phyloP scores from a whole-genome alignment of 768 basidiomycete species.

The Amanita muscaria region DNA sequence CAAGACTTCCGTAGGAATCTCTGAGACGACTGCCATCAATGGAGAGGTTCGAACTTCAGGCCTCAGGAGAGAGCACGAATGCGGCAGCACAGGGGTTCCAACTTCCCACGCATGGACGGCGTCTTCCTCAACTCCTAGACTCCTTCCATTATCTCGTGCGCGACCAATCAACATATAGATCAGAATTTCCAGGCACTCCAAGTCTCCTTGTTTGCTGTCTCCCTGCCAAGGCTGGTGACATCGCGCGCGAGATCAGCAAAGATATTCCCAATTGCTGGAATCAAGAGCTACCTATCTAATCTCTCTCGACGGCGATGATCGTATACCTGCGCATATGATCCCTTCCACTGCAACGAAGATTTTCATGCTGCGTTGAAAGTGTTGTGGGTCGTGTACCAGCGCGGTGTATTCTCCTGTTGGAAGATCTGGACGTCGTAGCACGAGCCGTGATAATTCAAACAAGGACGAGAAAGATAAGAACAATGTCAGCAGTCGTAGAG shows the following conservation, averaged over 20 bases:
- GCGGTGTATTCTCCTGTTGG: conserved; percentile 78
- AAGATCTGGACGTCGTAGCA: conserved; percentile 85
- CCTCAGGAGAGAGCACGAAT: no score
- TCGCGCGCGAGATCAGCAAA: conserved; percentile 14
- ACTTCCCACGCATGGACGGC: no score
- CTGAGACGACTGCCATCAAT: no score
- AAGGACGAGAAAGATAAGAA: conserved; percentile 26
- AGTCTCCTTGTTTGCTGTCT: conserved; percentile 17
- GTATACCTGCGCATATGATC: conserved; percentile 16
- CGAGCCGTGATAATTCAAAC: conserved; percentile 49
- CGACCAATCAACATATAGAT: conserved; percentile 16
- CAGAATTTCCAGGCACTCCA: conserved; percentile 5
- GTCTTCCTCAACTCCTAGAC: conserved; percentile 15
- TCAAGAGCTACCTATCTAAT: conserved; percentile 17
- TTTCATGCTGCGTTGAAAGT: conserved; percentile 20
- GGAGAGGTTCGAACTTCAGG: no score
- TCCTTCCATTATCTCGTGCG: conserved; percentile 12
- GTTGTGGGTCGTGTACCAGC: conserved; percentile 78
- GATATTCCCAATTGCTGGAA: conserved; percentile 11
- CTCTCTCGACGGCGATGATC: neutral
- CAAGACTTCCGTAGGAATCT: no score
- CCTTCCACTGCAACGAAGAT: conserved; percentile 20
- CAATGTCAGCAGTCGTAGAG: conserved; percentile 27
- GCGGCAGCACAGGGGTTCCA: no score
- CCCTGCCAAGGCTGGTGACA: conserved; percentile 13